Evolutionary conservation across 2,329 filamentous ascomycete genomes (phyloP), one percentile per base, ranked within the genome.

Genomic region (Massarina eburnea): DNA sequence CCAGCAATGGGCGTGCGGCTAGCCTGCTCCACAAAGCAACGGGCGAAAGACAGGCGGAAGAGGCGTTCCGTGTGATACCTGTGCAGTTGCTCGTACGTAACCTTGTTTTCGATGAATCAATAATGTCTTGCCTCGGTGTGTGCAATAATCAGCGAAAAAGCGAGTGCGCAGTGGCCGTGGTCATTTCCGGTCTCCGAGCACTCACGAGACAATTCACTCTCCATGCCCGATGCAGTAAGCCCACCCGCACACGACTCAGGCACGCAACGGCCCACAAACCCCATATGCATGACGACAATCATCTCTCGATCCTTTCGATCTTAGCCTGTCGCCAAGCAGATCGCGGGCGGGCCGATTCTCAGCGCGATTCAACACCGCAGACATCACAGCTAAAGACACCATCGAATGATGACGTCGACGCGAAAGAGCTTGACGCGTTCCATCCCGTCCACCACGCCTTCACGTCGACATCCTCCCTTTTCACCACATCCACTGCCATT

Each of bases 51-150:
- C 17, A 29, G 24, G 38, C 34, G 27, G 33, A 15, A 45, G 15
- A 37, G 33, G 18, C 39, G 18, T 27, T 30, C 30, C 49, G 47
- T 48, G 52, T 45, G 50, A 51, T 51, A 27, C 39, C 34, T 26
- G 3, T 15, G 45, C 43, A 45, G 54, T 55, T 55, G 44, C 41
- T 51, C 22, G 54, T 55, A 57, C 54, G 54, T 57, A 57, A 57
- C 45, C 42, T 20, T 30, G 44, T 19, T 32, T 27, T 24, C 19
- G n/a, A 12, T 24, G 9, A 26, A 38, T 38, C 32, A 8, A 18
- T 12, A 2, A 20, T 36, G 38, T 41, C 32, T 41, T 21, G 38
- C 27, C 22, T n/a, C n/a, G n/a, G n/a, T n/a, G n/a, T n/a, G n/a
- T n/a, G n/a, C n/a, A n/a, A n/a, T n/a, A n/a, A n/a, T n/a, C n/a